phyloP scores from a whole-genome alignment of 2,329 filamentous ascomycete species.

The Fusarium euwallaceae region DNA sequence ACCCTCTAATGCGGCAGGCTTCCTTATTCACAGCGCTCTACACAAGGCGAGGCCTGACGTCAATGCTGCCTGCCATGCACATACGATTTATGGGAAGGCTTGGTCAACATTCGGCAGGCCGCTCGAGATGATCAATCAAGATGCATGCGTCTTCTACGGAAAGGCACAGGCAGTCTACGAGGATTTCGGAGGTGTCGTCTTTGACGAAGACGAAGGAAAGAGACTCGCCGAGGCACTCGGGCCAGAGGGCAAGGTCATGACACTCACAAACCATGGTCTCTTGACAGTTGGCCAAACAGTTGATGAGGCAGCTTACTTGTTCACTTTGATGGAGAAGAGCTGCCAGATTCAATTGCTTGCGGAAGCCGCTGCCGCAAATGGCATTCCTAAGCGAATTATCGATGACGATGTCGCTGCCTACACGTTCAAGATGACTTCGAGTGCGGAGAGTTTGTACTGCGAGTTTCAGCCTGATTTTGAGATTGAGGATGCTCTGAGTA shows the following conservation, averaged over 20 bases:
- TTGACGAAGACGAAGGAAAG: conserved; percentile 13
- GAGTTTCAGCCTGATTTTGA: conserved; percentile 1
- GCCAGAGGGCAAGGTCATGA: neutral
- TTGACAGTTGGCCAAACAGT: neutral
- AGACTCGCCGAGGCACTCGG: neutral
- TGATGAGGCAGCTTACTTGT: neutral
- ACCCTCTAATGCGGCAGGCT: neutral
- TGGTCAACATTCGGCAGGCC: neutral
- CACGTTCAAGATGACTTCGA: neutral
- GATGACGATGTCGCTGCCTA: neutral
- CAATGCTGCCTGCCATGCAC: neutral
- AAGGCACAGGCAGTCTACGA: neutral
- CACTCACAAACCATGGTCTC: neutral
- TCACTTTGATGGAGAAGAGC: neutral
- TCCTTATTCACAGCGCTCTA: neutral
- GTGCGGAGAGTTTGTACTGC: neutral
- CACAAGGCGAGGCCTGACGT: neutral
- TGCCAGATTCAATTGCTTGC: neutral
- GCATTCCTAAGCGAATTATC: neutral
- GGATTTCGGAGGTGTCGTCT: neutral
- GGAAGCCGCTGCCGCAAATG: neutral
- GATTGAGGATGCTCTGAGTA: neutral
- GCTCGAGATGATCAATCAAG: neutral
- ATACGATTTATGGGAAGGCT: neutral
- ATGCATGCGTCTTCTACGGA: neutral